A percentile compares a stretch with the other conserved stretches of the same genome.
Evolutionary conservation across 257 asterid genomes (phyloP).

Genomic region (Petrea volubilis): DNA sequence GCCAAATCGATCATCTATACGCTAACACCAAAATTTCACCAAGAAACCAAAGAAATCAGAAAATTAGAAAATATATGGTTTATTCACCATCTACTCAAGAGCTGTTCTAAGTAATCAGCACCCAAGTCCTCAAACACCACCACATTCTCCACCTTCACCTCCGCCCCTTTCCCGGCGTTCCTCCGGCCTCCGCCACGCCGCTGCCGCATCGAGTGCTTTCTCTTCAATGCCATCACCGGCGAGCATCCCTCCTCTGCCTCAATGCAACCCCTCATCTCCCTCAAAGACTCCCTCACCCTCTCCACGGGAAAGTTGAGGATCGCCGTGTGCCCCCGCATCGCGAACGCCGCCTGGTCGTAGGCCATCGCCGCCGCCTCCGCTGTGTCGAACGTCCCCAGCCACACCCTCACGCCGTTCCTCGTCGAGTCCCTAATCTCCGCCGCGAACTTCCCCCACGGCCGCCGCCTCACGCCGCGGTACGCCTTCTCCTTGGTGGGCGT

Average conservation of each 20-base stretch:
- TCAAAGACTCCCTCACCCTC: conserved; percentile 55
- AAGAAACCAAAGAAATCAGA: neutral
- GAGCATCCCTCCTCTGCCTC: conserved; percentile 45
- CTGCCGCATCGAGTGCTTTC: conserved; percentile 59
- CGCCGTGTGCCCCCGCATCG: conserved; percentile 69
- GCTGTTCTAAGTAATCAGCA: conserved; percentile 71
- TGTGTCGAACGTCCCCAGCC: conserved; percentile 83
- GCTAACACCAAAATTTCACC: neutral
- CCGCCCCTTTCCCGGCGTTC: conserved; percentile 19
- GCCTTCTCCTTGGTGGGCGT: conserved; percentile 34
- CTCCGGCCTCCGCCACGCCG: conserved; percentile 18
- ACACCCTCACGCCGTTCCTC: conserved; percentile 70
- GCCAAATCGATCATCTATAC: neutral
- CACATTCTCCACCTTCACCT: conserved; percentile 45
- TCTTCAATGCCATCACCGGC: conserved; percentile 75
- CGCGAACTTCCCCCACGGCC: conserved; percentile 94
- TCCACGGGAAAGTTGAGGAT: conserved; percentile 69
- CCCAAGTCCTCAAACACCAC: conserved; percentile 86
- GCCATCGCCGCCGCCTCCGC: conserved; percentile 90
- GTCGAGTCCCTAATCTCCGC: conserved; percentile 91
- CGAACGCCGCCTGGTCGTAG: conserved; percentile 83
- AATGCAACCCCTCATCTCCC: conserved; percentile 41
- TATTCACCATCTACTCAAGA: conserved; percentile 37
- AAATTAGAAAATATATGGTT: neutral
- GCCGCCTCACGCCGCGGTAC: conserved; percentile 66